These are phyloP conservation scores for Colletotrichum truncatum DNA, from an alignment of 2,329 filamentous ascomycete genomes.

Conservation along the genomic window DNA sequence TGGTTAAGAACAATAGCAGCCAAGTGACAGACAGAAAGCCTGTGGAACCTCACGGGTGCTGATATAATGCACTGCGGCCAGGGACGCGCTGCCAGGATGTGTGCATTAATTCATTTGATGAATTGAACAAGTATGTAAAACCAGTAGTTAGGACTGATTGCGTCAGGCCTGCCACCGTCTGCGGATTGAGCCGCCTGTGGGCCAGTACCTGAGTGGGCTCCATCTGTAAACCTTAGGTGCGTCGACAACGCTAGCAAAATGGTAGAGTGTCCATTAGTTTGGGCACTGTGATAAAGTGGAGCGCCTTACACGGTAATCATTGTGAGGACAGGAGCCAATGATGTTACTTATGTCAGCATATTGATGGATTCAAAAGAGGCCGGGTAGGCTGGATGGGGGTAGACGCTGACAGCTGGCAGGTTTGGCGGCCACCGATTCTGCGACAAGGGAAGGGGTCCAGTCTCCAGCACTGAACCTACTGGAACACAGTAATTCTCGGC, in stretches of 20 bases:
- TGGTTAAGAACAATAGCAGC: background rate
- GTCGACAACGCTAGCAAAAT: background rate
- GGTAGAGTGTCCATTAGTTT: background rate
- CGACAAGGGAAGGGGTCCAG: background rate
- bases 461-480: too few relatives aligned
- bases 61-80: background rate
- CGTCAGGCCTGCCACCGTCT: background rate
- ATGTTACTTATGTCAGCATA: too few relatives aligned
- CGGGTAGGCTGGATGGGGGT: background rate
- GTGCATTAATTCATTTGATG: slow-evolving; percentile 10
- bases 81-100: background rate
- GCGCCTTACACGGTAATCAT: too few relatives aligned
- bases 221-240: background rate
- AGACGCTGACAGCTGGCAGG: background rate
- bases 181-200: slow-evolving; percentile 23
- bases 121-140: slow-evolving; percentile 18
- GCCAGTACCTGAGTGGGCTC: background rate
- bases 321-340: too few relatives aligned
- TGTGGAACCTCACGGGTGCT: background rate
- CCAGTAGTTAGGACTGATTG: background rate
- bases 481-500: too few relatives aligned
- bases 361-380: background rate
- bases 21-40: slow-evolving; percentile 7
- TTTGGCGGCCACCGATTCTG: background rate
- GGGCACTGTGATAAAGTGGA: too few relatives aligned